Base-by-base conservation (phyloP, 2,329 filamentous ascomycete species). In the Neofusicoccum sp. region DNA sequence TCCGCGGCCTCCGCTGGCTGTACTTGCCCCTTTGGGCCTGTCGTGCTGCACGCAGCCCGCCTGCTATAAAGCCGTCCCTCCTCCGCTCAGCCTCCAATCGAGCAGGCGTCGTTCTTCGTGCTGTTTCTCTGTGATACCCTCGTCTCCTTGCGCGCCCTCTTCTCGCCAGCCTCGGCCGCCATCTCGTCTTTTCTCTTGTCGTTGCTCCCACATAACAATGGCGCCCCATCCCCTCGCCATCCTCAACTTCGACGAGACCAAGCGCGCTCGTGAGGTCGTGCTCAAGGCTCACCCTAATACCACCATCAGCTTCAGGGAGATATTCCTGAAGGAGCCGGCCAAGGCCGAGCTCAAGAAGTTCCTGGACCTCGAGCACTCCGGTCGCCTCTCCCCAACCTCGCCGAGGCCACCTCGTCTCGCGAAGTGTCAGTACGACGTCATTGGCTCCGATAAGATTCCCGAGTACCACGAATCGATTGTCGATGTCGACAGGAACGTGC, bases 381-480 rank as follows among this genome's bases (percentile, higher is more conserved):
- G 72, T 47, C 67, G 59, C 31, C 71, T 75, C 5, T 75, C 70
- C 58, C 75, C 75, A 20, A 65, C 68, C 2, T 78, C 77, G 2
- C 76, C 76, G 12, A 73, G 77, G 2, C 82, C 81, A 12, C 73
- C 78, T 6, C 76, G 83, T 31, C 67, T 82, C 53, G 84, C 82
- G 1, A 76, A 80, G 45, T 80, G 81, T 34, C 78, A 82, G 64
- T 87, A 86, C 72, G 83, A 82, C 70, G 77, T 86, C 51, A 79
- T 85, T 61, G 80, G 81, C 1, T 66, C 70, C 4, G 79, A 83
- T 43, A 80, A 78, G 43, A 72, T 81, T 6, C 80, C 80, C 5
- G 78, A 80, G 57, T 86, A 84, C 64, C 76, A 82, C 44, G 84
- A 86, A 65, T 79, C 82, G 0, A 69, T 83, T 31, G 74, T 84